phyloP scores from a whole-genome alignment of 2,329 filamentous ascomycete species.

The Talaromyces sp. region DNA sequence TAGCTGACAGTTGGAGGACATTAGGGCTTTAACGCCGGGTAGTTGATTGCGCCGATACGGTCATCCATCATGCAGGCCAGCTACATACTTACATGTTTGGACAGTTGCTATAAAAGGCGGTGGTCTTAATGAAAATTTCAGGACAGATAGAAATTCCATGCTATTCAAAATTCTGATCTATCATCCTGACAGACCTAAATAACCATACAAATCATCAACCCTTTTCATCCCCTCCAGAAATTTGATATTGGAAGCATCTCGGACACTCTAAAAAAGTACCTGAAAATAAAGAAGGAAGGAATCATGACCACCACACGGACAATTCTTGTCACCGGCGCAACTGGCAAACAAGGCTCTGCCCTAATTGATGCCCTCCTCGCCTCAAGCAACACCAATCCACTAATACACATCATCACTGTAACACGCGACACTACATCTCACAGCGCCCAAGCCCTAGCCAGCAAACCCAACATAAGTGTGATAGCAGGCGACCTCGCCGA shows the following conservation, averaged over 20 bases:
- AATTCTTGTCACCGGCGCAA: constrained; percentile 17
- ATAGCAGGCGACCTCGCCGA: constrained; percentile 9
- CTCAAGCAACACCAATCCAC: background rate
- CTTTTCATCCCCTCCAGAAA: too few relatives aligned
- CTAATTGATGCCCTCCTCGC: constrained; percentile 14
- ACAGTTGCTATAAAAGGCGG: too few relatives aligned
- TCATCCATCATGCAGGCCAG: too few relatives aligned
- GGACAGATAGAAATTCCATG: too few relatives aligned
- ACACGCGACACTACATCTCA: constrained; percentile 9
- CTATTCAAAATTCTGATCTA: too few relatives aligned
- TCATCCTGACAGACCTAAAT: too few relatives aligned
- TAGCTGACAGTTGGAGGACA: background rate
- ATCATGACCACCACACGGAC: background rate
- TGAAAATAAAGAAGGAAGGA: background rate
- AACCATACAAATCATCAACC: too few relatives aligned
- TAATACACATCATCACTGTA: constrained; percentile 5
- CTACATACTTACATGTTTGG: too few relatives aligned
- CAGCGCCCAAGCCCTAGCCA: constrained; percentile 8
- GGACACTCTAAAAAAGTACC: background rate
- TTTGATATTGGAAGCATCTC: background rate
- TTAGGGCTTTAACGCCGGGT: background rate
- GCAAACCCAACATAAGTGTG: constrained; percentile 7
- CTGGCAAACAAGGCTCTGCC: constrained; percentile 11
- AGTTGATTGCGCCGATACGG: background rate
- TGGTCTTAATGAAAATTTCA: too few relatives aligned